These are phyloP conservation scores for Dactylis glomerata DNA, from an alignment of 176 grass and related monocot species.

Conservation along the genomic window DNA sequence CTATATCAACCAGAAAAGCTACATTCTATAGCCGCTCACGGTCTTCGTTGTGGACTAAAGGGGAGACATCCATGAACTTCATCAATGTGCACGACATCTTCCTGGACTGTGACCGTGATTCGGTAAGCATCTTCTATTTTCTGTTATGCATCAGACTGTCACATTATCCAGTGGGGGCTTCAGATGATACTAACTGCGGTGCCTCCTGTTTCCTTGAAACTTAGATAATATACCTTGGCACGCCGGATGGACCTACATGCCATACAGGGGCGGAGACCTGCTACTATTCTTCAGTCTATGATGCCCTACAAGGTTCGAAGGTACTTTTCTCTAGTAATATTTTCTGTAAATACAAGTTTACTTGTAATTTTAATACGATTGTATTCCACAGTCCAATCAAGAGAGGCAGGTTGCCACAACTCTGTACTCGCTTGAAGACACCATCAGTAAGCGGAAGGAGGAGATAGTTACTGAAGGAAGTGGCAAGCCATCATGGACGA, in stretches of 20 bases:
- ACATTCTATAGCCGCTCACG: conserved; percentile 89
- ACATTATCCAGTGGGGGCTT: not conserved
- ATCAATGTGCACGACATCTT: conserved; percentile 94
- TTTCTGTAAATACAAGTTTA: not conserved
- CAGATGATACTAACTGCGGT: conserved; percentile 5
- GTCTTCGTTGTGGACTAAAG: conserved; percentile 88
- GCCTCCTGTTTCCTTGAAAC: not conserved
- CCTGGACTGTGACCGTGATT: conserved; percentile 85
- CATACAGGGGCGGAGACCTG: conserved; percentile 91
- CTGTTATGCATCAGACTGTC: not conserved
- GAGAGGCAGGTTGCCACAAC: conserved; percentile 56
- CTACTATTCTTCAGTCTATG: conserved; percentile 83
- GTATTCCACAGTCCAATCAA: conserved; percentile 22
- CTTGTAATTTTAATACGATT: not conserved
- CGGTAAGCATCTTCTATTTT: conserved; percentile 54
- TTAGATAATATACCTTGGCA: conserved; percentile 97
- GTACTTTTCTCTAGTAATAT: conserved; percentile 30
- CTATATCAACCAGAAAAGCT: conserved; percentile 72
- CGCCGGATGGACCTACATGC: conserved; percentile 94
- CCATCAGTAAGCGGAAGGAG: conserved; percentile 69
- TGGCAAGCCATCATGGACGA: conserved; percentile 88
- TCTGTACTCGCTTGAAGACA: conserved; percentile 79
- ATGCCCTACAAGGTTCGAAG: conserved; percentile 63
- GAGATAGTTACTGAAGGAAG: conserved; percentile 47
- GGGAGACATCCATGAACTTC: conserved; percentile 94